Evolutionary conservation across 169 alveolate genomes (phyloP), one percentile per base, ranked within the genome.

Genomic region (Plasmodium gaboni): DNA sequence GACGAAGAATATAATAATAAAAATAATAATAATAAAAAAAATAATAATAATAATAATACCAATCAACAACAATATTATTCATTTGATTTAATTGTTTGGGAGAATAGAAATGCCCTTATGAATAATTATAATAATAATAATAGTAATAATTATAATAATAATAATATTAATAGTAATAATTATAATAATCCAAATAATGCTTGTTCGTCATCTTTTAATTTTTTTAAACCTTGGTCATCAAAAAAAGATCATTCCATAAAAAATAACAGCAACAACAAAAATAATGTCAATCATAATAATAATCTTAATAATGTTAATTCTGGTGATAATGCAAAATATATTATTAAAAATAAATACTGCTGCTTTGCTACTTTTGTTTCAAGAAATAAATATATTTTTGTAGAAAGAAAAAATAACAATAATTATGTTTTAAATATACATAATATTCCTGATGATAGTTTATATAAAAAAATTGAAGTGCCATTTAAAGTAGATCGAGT

Each of bases 301-400:
- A 46, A 60, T 28, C 7, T 22, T 32, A 61, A 50, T 64, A 51
- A 44, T 6, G n/a, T 12, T 2, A 2, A 32, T 42, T 55, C 42
- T 22, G 19, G 42, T n/a, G 92, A 70, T 4, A 59, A 63, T 32
- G 92, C 69, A 0, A 86, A 71, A 2, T 86, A 60, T 32, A 1
- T 86, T 13, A 67, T 86, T 1, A 86, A 86, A 60, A 71, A 71
- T 13, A 86, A 86, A 26, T 65, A 60, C 8, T 86, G 92, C n/a
- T 46, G 12, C 10, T 24, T 19, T 44, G 92, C 73, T 64, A 32
- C 87, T 2, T 86, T 86, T 28, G 46, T 59, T 1, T 59, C 92
- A 1, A 42, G 92, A 86, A 86, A 86, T 86, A 86, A 86, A 28
- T 86, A 86, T 38, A 50, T 86, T 24, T 50, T 86, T 86, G 87